phyloP scores from a whole-genome alignment of 768 basidiomycete genomes.

The Suillus lakei region DNA sequence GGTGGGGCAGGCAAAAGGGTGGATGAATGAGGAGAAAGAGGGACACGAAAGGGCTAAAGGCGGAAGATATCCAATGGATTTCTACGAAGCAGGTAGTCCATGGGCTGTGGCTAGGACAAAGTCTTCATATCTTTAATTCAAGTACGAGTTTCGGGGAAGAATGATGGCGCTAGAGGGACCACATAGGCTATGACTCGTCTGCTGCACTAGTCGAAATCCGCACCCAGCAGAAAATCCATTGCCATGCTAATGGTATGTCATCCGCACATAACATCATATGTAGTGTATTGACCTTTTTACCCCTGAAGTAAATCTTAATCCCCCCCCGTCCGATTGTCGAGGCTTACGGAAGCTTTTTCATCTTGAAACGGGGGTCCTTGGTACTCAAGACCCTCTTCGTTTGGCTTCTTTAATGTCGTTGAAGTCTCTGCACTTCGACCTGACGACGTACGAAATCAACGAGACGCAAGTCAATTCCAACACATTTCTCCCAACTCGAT shows the following conservation, averaged over 20 bases:
- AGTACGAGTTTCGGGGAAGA: neutral
- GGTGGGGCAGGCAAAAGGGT: conserved; percentile 65
- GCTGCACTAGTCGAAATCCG: no score
- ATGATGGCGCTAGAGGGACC: neutral
- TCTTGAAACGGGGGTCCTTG: neutral
- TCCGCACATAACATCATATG: no score
- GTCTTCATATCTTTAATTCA: conserved; percentile 42
- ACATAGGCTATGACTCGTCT: neutral
- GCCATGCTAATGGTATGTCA: no score
- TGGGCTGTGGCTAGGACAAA: conserved; percentile 74
- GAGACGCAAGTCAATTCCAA: neutral
- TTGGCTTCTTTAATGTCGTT: neutral
- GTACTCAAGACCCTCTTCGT: neutral
- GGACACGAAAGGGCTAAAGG: conserved; percentile 24
- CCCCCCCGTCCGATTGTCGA: neutral
- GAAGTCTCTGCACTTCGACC: neutral
- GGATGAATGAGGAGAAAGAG: conserved; percentile 54
- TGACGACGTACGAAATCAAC: neutral
- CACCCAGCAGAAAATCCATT: no score
- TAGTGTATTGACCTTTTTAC: no score
- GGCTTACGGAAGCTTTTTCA: neutral
- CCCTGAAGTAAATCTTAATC: no score
- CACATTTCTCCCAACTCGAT: neutral
- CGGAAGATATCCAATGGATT: conserved; percentile 90
- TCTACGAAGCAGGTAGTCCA: conserved; percentile 81